A percentile compares a stretch with the other conserved stretches of the same genome.
phyloP scores from a whole-genome alignment of 768 basidiomycete species.

The Leucocoprinus sp. region DNA sequence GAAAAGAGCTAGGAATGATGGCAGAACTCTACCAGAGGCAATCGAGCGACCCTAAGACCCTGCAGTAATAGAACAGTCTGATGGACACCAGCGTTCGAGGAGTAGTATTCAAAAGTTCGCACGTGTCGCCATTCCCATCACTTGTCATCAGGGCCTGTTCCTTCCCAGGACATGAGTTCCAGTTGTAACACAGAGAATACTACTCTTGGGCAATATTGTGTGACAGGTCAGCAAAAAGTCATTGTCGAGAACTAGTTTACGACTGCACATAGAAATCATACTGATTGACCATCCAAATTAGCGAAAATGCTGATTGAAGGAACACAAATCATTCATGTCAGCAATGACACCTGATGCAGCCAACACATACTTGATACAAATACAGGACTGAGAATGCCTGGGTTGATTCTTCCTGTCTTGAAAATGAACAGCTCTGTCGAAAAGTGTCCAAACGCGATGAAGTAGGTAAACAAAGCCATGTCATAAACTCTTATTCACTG shows the following conservation, averaged over 20 bases:
- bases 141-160: too few species aligned
- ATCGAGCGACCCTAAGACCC: too few species aligned
- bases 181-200: too few species aligned
- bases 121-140: too few species aligned
- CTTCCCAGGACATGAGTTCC: too few species aligned
- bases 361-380: slow-evolving; percentile 73
- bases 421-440: slow-evolving; percentile 79
- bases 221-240: neutral
- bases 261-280: slow-evolving; percentile 68
- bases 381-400: slow-evolving; percentile 61
- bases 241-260: slow-evolving; percentile 10
- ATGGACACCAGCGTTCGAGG: too few species aligned
- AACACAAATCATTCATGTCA: slow-evolving; percentile 8
- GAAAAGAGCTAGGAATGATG: too few species aligned
- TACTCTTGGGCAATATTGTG: neutral
- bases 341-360: neutral
- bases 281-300: slow-evolving; percentile 82
- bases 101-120: too few species aligned
- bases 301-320: slow-evolving; percentile 42
- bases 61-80: too few species aligned
- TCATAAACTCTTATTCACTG: slow-evolving; percentile 64
- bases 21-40: too few species aligned
- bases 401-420: slow-evolving; percentile 56
- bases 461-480: slow-evolving; percentile 79
- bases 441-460: slow-evolving; percentile 88